Percentiles rank a stretch among this genome's conserved stretches.
Evolutionary conservation across 2,329 filamentous ascomycete genomes (phyloP).

Genomic region (Pyrenochaeta sp.): DNA sequence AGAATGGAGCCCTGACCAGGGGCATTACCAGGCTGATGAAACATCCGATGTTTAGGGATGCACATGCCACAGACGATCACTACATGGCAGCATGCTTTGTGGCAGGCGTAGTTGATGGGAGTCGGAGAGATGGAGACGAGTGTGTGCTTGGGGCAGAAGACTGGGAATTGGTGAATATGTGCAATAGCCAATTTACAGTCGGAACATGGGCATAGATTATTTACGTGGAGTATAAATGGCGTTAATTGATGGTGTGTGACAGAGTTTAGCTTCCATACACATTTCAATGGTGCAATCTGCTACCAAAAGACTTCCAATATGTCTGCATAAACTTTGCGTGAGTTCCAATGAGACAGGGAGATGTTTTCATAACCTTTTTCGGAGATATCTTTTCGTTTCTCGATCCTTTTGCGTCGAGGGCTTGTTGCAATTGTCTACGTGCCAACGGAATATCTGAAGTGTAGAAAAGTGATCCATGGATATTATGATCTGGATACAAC

Average conservation of each 20-base stretch:
- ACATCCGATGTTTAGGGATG: slow-evolving; percentile 70
- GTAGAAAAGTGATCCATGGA: too few relatives aligned
- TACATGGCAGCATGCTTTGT: slow-evolving; percentile 73
- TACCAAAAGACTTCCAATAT: too few relatives aligned
- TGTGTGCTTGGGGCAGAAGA: slow-evolving; percentile 41
- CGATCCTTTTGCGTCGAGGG: too few relatives aligned
- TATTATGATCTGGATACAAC: too few relatives aligned
- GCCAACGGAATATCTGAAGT: too few relatives aligned
- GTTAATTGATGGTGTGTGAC: neutral
- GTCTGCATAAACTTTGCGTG: too few relatives aligned
- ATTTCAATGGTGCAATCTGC: neutral
- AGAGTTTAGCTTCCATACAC: neutral
- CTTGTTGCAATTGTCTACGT: too few relatives aligned
- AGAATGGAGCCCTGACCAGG: slow-evolving; percentile 57
- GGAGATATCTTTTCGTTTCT: too few relatives aligned
- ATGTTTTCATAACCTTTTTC: too few relatives aligned
- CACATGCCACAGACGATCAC: slow-evolving; percentile 75
- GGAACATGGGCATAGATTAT: slow-evolving; percentile 26
- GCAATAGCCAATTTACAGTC: slow-evolving; percentile 45
- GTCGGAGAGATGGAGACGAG: slow-evolving; percentile 25
- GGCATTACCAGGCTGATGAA: slow-evolving; percentile 72
- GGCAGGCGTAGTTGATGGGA: slow-evolving; percentile 57
- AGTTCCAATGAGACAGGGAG: too few relatives aligned
- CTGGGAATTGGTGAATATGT: slow-evolving; percentile 47
- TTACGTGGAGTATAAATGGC: neutral